A percentile compares a stretch with the other conserved stretches of the same genome.
These are phyloP conservation scores for Prunus davidiana DNA, from an alignment of 306 rosid species.

Conservation along the genomic window DNA sequence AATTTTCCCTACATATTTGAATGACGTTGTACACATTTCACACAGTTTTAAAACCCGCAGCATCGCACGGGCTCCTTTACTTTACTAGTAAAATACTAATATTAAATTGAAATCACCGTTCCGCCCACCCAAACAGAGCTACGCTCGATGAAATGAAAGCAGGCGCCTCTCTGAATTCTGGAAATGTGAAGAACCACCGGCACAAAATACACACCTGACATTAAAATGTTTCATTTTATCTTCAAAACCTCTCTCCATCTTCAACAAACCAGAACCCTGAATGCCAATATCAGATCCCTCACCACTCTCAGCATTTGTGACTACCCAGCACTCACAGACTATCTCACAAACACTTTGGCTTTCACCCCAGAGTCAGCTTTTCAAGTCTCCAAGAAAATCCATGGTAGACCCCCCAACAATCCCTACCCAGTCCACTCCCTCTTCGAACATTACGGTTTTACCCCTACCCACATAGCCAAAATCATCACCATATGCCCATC, in stretches of 20 bases:
- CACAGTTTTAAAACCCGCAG: no score
- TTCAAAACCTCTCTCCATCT: slow-evolving; percentile 1
- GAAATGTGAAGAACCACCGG: background rate
- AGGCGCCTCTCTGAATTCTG: no score
- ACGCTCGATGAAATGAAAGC: no score
- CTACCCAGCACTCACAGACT: background rate
- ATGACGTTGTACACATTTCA: no score
- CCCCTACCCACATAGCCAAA: slow-evolving; percentile 1
- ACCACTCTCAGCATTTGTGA: background rate
- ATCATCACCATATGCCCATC: background rate
- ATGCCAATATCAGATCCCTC: slow-evolving; percentile 5
- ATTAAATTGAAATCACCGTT: no score
- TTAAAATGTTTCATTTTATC: background rate
- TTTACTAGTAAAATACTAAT: no score
- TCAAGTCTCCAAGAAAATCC: slow-evolving; percentile 4
- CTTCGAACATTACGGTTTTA: slow-evolving; percentile 21
- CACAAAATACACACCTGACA: background rate
- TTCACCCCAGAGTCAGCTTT: slow-evolving; percentile 13
- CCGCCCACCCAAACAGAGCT: no score
- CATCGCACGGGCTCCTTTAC: no score
- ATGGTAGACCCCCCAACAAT: background rate
- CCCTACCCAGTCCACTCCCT: slow-evolving; percentile 14
- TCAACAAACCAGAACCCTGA: background rate
- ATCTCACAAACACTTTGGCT: slow-evolving; percentile 7
- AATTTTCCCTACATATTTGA: no score